Evolutionary conservation across 176 grass and related monocot species (phyloP).

Genomic region (Triticum timopheevii): DNA sequence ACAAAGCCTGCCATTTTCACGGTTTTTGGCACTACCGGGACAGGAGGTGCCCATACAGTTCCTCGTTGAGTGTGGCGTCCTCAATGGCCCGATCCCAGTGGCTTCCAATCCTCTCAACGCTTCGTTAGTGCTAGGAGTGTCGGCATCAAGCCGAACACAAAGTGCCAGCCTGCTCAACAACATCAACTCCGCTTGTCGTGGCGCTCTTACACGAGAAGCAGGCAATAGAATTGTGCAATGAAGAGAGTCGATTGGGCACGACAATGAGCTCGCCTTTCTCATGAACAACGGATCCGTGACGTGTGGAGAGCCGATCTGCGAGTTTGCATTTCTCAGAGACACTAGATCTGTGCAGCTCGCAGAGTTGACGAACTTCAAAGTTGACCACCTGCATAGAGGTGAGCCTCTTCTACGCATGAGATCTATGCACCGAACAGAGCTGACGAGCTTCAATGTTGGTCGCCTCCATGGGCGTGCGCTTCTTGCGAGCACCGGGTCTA

Average conservation of each 20-base stretch:
- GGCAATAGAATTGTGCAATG: background rate
- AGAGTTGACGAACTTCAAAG: background rate
- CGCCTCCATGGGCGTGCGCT: background rate
- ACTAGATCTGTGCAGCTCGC: rapidly evolving
- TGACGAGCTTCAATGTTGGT: background rate
- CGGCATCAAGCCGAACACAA: background rate
- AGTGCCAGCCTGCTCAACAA: background rate
- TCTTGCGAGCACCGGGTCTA: background rate
- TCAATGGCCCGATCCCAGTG: too few species aligned
- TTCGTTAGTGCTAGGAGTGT: background rate
- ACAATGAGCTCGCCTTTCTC: background rate
- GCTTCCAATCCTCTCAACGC: too few species aligned
- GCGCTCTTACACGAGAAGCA: background rate
- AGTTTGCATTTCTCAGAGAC: background rate
- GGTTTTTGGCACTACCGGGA: too few species aligned
- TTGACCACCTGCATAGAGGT: background rate
- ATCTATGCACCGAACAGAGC: background rate
- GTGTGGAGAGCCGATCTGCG: too few species aligned
- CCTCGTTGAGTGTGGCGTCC: too few species aligned
- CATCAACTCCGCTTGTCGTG: too few species aligned
- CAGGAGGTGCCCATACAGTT: too few species aligned
- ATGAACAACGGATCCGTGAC: too few species aligned
- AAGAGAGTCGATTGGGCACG: background rate
- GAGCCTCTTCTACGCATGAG: background rate
- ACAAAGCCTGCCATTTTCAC: too few species aligned